A percentile compares a stretch with the other conserved stretches of the same genome.
phyloP scores from a whole-genome alignment of 2,329 filamentous ascomycete genomes.

The Sclerotinia borealis region DNA sequence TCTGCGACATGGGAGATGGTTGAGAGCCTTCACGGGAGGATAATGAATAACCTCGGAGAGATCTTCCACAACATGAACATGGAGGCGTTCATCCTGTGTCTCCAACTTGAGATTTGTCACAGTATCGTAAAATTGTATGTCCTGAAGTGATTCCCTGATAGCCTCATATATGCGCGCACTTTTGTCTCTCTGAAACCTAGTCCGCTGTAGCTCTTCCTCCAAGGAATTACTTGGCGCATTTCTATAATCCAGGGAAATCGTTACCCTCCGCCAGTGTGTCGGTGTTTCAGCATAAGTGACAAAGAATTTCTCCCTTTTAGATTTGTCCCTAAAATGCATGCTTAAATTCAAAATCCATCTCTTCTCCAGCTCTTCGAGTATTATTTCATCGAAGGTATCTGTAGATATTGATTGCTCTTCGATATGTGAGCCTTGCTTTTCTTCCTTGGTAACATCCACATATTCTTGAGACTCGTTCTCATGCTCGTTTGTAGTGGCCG shows the following conservation, averaged over 20 bases:
- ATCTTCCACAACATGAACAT: slow-evolving; percentile 97
- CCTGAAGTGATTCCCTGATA: slow-evolving; percentile 83
- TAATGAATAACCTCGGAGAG: slow-evolving; percentile 82
- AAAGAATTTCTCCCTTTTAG: slow-evolving; percentile 94
- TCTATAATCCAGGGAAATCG: slow-evolving; percentile 89
- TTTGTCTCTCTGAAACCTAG: slow-evolving; percentile 85
- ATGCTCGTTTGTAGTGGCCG: slow-evolving; percentile 17
- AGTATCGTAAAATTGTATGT: slow-evolving; percentile 93
- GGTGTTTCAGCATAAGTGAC: slow-evolving; percentile 84
- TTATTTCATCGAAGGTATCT: slow-evolving; percentile 49
- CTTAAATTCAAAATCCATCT: slow-evolving; percentile 96
- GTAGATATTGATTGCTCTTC: slow-evolving; percentile 29
- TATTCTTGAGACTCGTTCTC: slow-evolving; percentile 23
- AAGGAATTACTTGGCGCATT: slow-evolving; percentile 73
- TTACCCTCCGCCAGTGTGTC: slow-evolving; percentile 78
- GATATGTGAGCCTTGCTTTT: slow-evolving; percentile 22
- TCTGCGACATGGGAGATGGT: slow-evolving; percentile 61
- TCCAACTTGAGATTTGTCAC: slow-evolving; percentile 94
- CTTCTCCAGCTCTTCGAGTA: slow-evolving; percentile 76
- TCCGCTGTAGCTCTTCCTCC: slow-evolving; percentile 71
- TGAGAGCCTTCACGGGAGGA: slow-evolving; percentile 65
- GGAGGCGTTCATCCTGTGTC: slow-evolving; percentile 78
- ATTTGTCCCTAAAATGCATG: slow-evolving; percentile 95
- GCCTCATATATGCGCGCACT: slow-evolving; percentile 89
- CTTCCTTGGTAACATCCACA: slow-evolving; percentile 26